Conservation (phyloP, 75 land plant species). For the Cupressus sempervirens region DNA sequence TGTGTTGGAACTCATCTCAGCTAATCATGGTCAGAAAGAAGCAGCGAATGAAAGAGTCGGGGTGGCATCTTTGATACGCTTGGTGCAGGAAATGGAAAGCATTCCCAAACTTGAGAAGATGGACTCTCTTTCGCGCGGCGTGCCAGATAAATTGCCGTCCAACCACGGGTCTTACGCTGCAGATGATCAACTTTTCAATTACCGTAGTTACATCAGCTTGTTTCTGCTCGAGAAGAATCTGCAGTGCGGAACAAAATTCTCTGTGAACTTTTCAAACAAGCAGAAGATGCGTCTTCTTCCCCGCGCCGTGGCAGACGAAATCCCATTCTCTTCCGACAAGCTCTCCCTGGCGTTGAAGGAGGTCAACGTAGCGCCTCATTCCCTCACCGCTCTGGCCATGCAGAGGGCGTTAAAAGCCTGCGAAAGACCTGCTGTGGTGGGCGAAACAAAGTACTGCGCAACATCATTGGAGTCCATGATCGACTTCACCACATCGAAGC, state of each 20-base stretch:
- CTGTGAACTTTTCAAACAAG: neutral
- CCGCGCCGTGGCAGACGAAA: neutral
- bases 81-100: too few species aligned
- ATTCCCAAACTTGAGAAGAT: too few species aligned
- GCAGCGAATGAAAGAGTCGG: neutral
- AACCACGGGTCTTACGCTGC: too few species aligned
- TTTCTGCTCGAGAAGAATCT: neutral
- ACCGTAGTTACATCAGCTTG: neutral
- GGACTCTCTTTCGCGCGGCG: too few species aligned
- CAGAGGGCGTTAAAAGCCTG: neutral
- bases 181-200: too few species aligned
- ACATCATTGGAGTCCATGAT: constrained; percentile 13
- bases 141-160: too few species aligned
- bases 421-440: neutral
- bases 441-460: neutral
- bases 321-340: constrained; percentile 7
- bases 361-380: neutral
- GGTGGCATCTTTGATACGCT: neutral
- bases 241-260: neutral
- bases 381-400: neutral
- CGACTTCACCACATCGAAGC: neutral
- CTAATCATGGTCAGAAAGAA: neutral
- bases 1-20: neutral
- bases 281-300: neutral
- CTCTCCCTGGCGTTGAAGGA: neutral